Evolutionary conservation across 2,329 filamentous ascomycete species (phyloP), one percentile per base, ranked within the genome.

Genomic region (Aspergillus ibericus): DNA sequence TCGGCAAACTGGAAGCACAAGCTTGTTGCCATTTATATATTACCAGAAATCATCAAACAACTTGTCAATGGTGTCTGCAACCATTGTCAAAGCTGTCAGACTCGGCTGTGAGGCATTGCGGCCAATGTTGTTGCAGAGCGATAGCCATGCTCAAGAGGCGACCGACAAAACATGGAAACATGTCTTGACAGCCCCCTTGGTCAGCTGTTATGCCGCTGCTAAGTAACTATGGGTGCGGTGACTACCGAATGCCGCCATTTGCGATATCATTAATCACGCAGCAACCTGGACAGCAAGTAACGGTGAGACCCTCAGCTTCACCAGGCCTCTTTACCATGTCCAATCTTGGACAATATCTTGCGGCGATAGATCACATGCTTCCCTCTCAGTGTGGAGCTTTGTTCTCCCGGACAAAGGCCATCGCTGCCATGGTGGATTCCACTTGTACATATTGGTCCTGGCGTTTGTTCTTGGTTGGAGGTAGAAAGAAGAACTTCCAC

Each of bases 291-390:
- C 34, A 4, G 40, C 58, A 8, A 32, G 25, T 4, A 54, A 50
- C 6, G 54, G 54, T 4, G 58, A 60, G 15, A 6, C 9, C 8
- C 4, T 60, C 6, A 20, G 15, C 20, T 18, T 60, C 7, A 16
- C 3, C 32, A 44, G 20, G 13, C 35, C 58, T n/a, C 18, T 57
- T 4, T 57, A 60, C n/a, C 29, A 50, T 22, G 22, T 54, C 35
- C 49, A 1, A 44, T 57, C 9, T 34, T 58, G 5, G 58, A 57
- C 29, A 57, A 57, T 3, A 12, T 50, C 2, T 29, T 57, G 6
- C n/a, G 15, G 9, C 54, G 49, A 3, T 9, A 46, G 12, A 55
- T 54, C 20, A 49, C 42, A 4, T 60, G 58, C 35, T 57, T 60
- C 35, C 29, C 57, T 7, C 54, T 44, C 46, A 47, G 18, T n/a